Conservation (phyloP, 2,329 filamentous ascomycete species). For the Apiospora phragmitis region DNA sequence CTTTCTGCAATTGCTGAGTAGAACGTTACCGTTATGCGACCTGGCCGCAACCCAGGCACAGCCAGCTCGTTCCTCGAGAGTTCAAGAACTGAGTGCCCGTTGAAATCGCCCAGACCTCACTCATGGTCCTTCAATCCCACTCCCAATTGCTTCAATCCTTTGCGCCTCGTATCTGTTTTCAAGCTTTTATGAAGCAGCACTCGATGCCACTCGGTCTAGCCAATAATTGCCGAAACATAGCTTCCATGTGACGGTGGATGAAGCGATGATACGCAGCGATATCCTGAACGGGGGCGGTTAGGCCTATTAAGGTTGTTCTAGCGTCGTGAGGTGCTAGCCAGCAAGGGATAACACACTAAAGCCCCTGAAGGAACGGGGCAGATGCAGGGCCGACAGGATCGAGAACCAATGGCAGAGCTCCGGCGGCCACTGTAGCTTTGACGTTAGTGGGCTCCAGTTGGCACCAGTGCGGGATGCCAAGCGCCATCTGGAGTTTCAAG, state of each 20-base stretch:
- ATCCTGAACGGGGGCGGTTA: constrained; percentile 5
- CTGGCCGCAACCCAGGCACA: no score
- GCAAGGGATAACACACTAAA: neutral
- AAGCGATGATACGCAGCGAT: neutral
- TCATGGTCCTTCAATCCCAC: neutral
- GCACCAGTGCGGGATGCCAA: constrained; percentile 3
- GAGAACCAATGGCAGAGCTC: neutral
- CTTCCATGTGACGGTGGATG: neutral
- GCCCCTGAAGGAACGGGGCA: neutral
- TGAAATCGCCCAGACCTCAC: no score
- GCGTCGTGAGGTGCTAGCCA: neutral
- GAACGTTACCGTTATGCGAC: no score
- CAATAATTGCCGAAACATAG: neutral
- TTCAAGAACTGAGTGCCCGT: no score
- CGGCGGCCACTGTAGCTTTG: neutral
- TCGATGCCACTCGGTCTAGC: no score
- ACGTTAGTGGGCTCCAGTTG: neutral
- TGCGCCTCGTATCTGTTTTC: neutral
- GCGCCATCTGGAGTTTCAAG: constrained; percentile 1
- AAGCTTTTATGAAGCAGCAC: neutral
- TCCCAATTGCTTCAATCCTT: neutral
- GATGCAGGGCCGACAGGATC: neutral
- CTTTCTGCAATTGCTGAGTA: no score
- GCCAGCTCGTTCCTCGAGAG: no score
- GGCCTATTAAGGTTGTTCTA: constrained; percentile 3